Conservation (phyloP, 768 basidiomycete species). For the Kwoniella bestiolae region DNA sequence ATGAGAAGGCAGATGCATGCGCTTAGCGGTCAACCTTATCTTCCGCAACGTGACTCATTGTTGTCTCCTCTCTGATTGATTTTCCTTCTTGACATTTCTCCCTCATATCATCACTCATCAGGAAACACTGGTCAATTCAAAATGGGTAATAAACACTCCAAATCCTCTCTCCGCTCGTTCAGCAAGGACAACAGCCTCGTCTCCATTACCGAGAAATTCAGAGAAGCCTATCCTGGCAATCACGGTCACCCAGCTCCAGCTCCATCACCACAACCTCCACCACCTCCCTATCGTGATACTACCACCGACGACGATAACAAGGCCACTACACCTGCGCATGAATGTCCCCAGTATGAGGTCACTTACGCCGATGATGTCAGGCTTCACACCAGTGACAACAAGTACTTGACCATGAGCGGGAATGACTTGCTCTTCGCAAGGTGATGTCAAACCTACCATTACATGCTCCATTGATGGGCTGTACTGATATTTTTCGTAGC, state of each 20-base stretch:
- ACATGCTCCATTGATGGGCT: too few relatives aligned
- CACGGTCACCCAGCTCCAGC: too few relatives aligned
- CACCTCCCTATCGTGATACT: not conserved
- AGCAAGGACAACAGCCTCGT: not conserved
- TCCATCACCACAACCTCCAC: not conserved
- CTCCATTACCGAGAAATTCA: not conserved
- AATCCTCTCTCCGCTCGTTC: not conserved
- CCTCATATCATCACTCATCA: not conserved
- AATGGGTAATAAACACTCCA: conserved; percentile 1
- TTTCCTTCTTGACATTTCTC: too few relatives aligned
- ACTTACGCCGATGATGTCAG: not conserved
- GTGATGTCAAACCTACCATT: too few relatives aligned
- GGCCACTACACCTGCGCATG: not conserved
- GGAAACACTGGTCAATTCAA: too few relatives aligned
- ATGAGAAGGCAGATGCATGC: too few relatives aligned
- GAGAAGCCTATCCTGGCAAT: not conserved
- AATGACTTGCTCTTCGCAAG: not conserved
- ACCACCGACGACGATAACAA: not conserved
- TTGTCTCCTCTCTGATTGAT: too few relatives aligned
- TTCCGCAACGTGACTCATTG: too few relatives aligned
- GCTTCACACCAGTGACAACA: not conserved
- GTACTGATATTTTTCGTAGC: too few relatives aligned
- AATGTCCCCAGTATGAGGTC: not conserved
- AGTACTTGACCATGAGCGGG: not conserved
- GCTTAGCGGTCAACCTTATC: too few relatives aligned